phyloP scores from a whole-genome alignment of 192 early-diverging fungal genomes.

The Ambispora gerdemannii region DNA sequence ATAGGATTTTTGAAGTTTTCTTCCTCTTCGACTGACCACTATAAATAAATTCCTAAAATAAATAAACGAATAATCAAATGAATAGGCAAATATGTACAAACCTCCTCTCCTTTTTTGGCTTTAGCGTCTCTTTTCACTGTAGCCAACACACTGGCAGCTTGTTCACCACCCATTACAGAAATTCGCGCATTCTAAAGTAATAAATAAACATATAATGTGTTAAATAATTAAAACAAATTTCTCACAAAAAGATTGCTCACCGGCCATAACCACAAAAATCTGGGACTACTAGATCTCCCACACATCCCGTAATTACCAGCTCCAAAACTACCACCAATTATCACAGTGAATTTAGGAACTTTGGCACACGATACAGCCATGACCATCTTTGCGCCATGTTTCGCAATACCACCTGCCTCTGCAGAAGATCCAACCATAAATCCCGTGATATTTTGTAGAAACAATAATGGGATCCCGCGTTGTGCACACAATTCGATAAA shows the following conservation, averaged over 20 bases:
- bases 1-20: constrained; percentile 82
- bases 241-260: constrained; percentile 39
- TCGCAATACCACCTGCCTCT: constrained; percentile 95
- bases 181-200: constrained; percentile 67
- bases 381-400: constrained; percentile 96
- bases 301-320: constrained; percentile 99
- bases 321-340: constrained; percentile 71
- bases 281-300: constrained; percentile 85
- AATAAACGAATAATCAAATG: constrained; percentile 2
- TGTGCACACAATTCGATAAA: constrained; percentile 91
- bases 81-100: background rate
- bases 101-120: constrained; percentile 65
- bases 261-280: constrained; percentile 98
- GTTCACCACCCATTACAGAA: constrained; percentile 97
- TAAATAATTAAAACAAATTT: background rate
- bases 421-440: constrained; percentile 96
- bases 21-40: constrained; percentile 76
- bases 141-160: constrained; percentile 88
- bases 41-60: constrained; percentile 12
- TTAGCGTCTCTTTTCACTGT: constrained; percentile 82
- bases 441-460: constrained; percentile 95
- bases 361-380: constrained; percentile 90
- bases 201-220: background rate
- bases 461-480: constrained; percentile 83
- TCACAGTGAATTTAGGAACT: constrained; percentile 92